These are phyloP conservation scores for Acanthochlamys bracteata DNA, from an alignment of 106 monocot species.

Conservation along the genomic window DNA sequence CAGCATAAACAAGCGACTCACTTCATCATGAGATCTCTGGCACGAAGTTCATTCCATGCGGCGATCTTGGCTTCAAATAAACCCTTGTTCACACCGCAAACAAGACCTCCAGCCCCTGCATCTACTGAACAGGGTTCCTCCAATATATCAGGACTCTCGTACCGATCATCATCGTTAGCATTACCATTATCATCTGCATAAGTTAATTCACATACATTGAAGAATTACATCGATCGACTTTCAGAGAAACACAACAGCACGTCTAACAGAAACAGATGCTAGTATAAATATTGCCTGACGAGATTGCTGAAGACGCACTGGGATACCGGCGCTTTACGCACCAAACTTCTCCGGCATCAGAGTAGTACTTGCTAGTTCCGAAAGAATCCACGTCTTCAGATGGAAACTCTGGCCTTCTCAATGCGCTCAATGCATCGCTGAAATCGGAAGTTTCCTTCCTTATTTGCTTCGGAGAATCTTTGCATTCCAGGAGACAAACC, in stretches of 20 bases:
- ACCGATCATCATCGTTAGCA: background rate
- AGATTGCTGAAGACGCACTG: slow-evolving; percentile 13
- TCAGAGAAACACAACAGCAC: background rate
- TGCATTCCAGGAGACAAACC: no score
- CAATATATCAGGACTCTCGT: background rate
- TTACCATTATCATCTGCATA: background rate
- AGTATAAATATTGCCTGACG: slow-evolving; percentile 13
- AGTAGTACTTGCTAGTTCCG: background rate
- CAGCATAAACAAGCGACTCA: no score
- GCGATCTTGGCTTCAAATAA: slow-evolving; percentile 14
- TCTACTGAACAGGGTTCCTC: no score
- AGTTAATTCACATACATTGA: no score
- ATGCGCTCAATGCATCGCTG: no score
- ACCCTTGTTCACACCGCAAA: background rate
- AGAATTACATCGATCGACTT: background rate
- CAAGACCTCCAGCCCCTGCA: background rate
- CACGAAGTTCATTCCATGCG: slow-evolving; percentile 30
- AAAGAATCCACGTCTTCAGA: background rate
- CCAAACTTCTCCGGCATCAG: slow-evolving; percentile 3
- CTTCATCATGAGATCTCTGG: slow-evolving; percentile 26
- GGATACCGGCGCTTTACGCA: background rate
- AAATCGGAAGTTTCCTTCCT: no score
- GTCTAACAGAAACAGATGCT: no score
- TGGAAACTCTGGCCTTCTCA: background rate
- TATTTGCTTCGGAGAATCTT: background rate